Conservation (phyloP, 2,329 filamentous ascomycete genomes). For the Cladophialophora bantiana region DNA sequence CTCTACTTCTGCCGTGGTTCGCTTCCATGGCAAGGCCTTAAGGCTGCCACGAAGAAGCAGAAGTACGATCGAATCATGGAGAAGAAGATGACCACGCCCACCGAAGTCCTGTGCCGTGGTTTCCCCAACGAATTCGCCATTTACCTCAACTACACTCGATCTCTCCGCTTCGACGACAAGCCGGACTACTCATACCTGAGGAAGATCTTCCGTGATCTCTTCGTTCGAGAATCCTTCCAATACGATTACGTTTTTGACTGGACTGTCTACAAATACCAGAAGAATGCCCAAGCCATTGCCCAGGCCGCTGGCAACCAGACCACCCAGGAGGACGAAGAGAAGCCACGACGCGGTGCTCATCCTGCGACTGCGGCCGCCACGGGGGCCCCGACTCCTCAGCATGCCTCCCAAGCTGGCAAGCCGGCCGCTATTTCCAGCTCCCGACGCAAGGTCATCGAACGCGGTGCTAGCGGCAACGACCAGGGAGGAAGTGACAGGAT, state of each 20-base stretch:
- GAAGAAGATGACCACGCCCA: constrained; percentile 99
- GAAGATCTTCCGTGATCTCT: constrained; percentile 99
- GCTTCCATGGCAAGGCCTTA: constrained; percentile 97
- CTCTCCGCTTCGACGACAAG: constrained; percentile 99
- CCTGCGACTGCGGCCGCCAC: constrained; percentile 64
- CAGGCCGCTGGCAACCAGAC: constrained; percentile 73
- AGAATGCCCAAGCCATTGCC: constrained; percentile 95
- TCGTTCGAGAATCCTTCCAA: constrained; percentile 98
- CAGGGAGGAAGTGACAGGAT: constrained; percentile 88
- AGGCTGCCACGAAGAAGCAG: constrained; percentile 99
- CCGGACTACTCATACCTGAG: constrained; percentile 99
- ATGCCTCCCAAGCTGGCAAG: constrained; percentile 67
- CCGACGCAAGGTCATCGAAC: constrained; percentile 84
- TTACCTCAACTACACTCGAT: constrained; percentile 98
- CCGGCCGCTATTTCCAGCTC: constrained; percentile 75
- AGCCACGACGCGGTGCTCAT: constrained; percentile 75
- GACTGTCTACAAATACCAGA: constrained; percentile 99
- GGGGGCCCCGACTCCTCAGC: constrained; percentile 62
- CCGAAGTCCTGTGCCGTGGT: constrained; percentile 93
- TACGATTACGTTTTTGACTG: constrained; percentile 99
- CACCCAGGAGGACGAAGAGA: constrained; percentile 74
- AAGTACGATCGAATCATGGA: constrained; percentile 99
- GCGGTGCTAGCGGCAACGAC: constrained; percentile 61
- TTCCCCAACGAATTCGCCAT: constrained; percentile 99
- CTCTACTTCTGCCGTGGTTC: constrained; percentile 99